Evolutionary conservation across 208 protist species (phyloP).

Genomic region (Trypanosoma boissoni): DNA sequence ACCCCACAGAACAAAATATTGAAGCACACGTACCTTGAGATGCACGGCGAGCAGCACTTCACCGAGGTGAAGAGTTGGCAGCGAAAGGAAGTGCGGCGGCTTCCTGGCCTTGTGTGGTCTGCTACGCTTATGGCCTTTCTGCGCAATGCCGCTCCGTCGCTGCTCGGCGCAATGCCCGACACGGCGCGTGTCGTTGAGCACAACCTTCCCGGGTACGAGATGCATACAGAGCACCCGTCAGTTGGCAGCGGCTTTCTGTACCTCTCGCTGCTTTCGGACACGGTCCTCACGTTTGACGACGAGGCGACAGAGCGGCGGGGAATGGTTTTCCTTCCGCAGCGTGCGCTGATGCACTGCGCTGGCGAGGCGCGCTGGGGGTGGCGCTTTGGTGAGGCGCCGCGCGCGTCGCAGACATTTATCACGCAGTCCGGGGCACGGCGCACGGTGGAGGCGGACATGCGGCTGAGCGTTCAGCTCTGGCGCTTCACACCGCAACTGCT

Average conservation of each 20-base stretch:
- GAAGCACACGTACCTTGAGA: slow-evolving; percentile 81
- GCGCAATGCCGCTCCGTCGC: slow-evolving; percentile 23
- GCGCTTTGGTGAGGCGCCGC: slow-evolving; percentile 65
- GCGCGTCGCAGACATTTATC: slow-evolving; percentile 52
- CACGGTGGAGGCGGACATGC: slow-evolving; percentile 61
- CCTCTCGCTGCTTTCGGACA: slow-evolving; percentile 74
- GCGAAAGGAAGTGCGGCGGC: slow-evolving; percentile 53
- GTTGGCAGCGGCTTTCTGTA: slow-evolving; percentile 78
- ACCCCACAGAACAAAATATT: slow-evolving; percentile 54
- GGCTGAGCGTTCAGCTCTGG: slow-evolving; percentile 84
- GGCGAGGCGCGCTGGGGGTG: slow-evolving; percentile 87
- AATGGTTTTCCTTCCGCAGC: slow-evolving; percentile 61
- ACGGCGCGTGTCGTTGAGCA: slow-evolving; percentile 87
- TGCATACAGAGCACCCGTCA: slow-evolving; percentile 84
- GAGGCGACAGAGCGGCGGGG: slow-evolving; percentile 70
- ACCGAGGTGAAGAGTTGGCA: slow-evolving; percentile 76
- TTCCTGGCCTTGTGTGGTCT: slow-evolving; percentile 78
- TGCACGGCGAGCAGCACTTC: slow-evolving; percentile 72
- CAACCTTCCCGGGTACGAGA: slow-evolving; percentile 78
- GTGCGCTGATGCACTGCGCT: slow-evolving; percentile 64
- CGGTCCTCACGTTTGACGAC: slow-evolving; percentile 81
- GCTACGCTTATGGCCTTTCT: slow-evolving; percentile 61
- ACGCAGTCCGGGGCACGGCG: slow-evolving; percentile 23
- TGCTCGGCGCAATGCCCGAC: slow-evolving; percentile 56
- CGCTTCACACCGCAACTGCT: slow-evolving; percentile 62